Evolutionary conservation across 2,329 filamentous ascomycete species (phyloP), one percentile per base, ranked within the genome.

Genomic region (Aspergillus pseudotamarii): DNA sequence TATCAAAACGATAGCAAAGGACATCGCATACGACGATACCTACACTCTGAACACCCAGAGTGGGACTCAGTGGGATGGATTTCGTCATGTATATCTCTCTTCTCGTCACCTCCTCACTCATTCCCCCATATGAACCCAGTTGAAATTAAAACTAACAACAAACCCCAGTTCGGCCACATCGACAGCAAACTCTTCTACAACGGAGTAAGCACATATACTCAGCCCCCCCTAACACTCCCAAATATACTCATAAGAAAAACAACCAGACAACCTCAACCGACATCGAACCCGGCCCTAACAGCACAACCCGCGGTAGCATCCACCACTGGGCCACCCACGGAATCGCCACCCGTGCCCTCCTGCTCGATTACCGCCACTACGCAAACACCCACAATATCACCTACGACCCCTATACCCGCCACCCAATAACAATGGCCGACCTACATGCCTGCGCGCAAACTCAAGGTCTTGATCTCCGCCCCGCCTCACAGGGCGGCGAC

Each of bases 391-490:
- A 84, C 59, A 81, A 82, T 14, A 82, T 84, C 32, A 64, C 75
- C 5, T 86, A 84, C 64, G 79, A 86, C 66, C 81, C 86, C 0
- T 82, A 87, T 56, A 81, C 81, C 4, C 78, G 80, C 0, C 79
- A 87, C 68, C 79, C 82, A 32, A 88, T 90, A 72, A 83, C 81
- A 0, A 76, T 84, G 2, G 71, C 80, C 1, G 83, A 88, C 0
- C 80, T 93, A 0, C 83, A 85, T 59, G 81, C 83, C 10, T 86
- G 87, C 38, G 90, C 87, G 0, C 79, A 78, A 38, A 78, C 84
- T 41, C 87, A 91, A 67, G 85, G 85, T 0, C 79, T 91, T 30
- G 84, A 89, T 64, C 88, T 91, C 70, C 83, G 81, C 0, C 84
- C 86, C 0, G 77, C 79, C 3, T 73, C 80, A 0, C 81, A 85